These are phyloP conservation scores for Tylopilus sp. DNA, from an alignment of 1,284 basidiomycete genomes.

Conservation along the genomic window DNA sequence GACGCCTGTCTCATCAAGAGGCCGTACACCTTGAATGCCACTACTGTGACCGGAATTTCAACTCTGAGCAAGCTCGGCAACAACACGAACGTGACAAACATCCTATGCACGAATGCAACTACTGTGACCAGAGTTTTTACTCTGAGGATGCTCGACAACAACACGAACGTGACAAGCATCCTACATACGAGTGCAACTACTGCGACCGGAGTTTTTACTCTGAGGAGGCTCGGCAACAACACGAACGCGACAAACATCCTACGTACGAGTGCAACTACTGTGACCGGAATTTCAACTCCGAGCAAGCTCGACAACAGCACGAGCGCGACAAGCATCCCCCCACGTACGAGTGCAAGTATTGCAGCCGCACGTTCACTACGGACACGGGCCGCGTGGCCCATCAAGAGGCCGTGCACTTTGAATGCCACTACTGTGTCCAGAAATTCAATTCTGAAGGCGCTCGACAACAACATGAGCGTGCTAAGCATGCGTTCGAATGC, in stretches of 20 bases:
- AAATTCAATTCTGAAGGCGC: slow-evolving; percentile 16
- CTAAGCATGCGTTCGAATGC: slow-evolving; percentile 26
- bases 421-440: slow-evolving; percentile 30
- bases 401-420: slow-evolving; percentile 23
- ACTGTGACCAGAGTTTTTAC: slow-evolving; percentile 32
- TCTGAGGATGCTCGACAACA: too few relatives aligned
- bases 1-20: slow-evolving; percentile 18
- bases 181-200: slow-evolving; percentile 26
- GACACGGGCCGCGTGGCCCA: slow-evolving; percentile 18
- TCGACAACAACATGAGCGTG: slow-evolving; percentile 15
- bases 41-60: slow-evolving; percentile 29
- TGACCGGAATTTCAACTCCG: slow-evolving; percentile 21
- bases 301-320: slow-evolving; percentile 14
- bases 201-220: too few relatives aligned
- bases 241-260: too few relatives aligned
- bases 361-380: slow-evolving; percentile 27
- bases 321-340: slow-evolving; percentile 18
- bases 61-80: slow-evolving; percentile 2
- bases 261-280: slow-evolving; percentile 32
- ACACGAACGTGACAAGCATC: too few relatives aligned
- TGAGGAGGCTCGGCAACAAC: too few relatives aligned
- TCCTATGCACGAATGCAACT: slow-evolving; percentile 14
- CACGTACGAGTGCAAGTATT: slow-evolving; percentile 24
- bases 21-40: slow-evolving; percentile 32
- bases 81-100: slow-evolving; percentile 27